Percentiles rank a stretch among this genome's conserved stretches.
Conservation (phyloP, 805 yeast species). For the Jamesozyma piceae region DNA sequence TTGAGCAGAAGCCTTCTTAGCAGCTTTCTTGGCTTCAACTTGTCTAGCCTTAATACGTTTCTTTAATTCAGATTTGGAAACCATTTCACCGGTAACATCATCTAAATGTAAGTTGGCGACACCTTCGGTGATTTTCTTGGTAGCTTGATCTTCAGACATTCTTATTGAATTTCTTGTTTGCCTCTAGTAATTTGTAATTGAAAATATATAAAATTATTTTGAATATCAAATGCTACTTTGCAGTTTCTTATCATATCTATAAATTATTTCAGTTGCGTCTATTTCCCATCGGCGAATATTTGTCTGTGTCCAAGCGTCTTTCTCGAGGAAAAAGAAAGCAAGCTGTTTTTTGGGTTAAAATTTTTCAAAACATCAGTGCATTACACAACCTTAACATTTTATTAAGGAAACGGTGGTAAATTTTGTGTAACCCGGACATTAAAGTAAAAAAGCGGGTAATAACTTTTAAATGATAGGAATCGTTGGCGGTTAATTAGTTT, state of each 20-base stretch:
- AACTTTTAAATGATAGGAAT: not conserved
- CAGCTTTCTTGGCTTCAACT: slow-evolving; percentile 83
- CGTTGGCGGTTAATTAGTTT: not conserved
- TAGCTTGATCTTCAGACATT: slow-evolving; percentile 36
- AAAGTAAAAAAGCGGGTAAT: not conserved
- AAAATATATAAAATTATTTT: too few species aligned
- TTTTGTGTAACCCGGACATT: not conserved
- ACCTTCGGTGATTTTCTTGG: slow-evolving; percentile 59
- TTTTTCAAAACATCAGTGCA: slow-evolving; percentile 1
- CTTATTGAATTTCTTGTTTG: slow-evolving; percentile 3
- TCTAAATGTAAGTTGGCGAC: slow-evolving; percentile 75
- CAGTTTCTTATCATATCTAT: not conserved
- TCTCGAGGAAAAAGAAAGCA: not conserved
- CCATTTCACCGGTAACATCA: slow-evolving; percentile 92
- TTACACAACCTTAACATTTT: too few species aligned
- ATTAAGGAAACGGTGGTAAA: too few species aligned
- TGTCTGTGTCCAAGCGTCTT: not conserved
- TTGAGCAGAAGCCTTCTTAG: slow-evolving; percentile 59
- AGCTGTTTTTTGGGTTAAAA: not conserved
- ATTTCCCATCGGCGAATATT: not conserved
- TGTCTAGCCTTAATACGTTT: slow-evolving; percentile 88
- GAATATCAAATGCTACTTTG: too few species aligned
- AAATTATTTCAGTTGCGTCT: not conserved
- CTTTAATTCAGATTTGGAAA: slow-evolving; percentile 91
- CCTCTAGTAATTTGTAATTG: not conserved